Evolutionary conservation across 1,139 yeast species (phyloP), one percentile per base, ranked within the genome.

Genomic region (Sugiyamaella castrensis): DNA sequence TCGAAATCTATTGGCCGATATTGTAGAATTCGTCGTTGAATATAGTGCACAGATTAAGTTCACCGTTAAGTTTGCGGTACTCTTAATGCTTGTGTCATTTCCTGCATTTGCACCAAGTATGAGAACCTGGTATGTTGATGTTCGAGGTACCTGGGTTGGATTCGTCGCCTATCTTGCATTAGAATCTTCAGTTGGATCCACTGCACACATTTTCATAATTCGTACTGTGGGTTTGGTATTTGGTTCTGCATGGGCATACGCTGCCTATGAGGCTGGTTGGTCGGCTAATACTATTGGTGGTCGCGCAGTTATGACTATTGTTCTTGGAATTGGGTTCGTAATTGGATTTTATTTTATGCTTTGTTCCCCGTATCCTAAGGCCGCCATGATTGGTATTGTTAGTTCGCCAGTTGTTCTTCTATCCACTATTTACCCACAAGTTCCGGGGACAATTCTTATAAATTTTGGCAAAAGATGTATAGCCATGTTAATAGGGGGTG

Each of bases 131-230:
- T 76, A 74, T 52, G 62, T 62, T 8, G 66, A 70, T 30, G 66
- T 72, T 30, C 67, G 75, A 50, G 81, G 80, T 39, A 64, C 75
- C 1, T 76, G 81, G 81, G 71, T 75, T 9, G 80, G 80, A 26
- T 76, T 76, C 63, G 77, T 75, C 7, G 76, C 79, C 48, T 72
- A 74, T 40, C 58, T 76, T 41, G 75, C 75, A 15, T 52, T 75
- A 19, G 81, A 76, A 52, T 75, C 78, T 0, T 74, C 77, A 7
- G 71, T 76, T 15, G 81, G 81, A 7, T 75, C 73, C n/a, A 75
- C 80, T 0, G 68, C 73, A 40, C 72, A 71, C 63, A 73, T 73
- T 5, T 72, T 73, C 52, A 67, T 75, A 42, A 57, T 74, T 1
- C 68, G 81, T 56, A 72, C 73, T 2, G 70, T 75, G 13, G 79